A percentile compares a stretch with the other conserved stretches of the same genome.
phyloP scores from a whole-genome alignment of 139 green algal genomes.

The Micromonas pusilla region DNA sequence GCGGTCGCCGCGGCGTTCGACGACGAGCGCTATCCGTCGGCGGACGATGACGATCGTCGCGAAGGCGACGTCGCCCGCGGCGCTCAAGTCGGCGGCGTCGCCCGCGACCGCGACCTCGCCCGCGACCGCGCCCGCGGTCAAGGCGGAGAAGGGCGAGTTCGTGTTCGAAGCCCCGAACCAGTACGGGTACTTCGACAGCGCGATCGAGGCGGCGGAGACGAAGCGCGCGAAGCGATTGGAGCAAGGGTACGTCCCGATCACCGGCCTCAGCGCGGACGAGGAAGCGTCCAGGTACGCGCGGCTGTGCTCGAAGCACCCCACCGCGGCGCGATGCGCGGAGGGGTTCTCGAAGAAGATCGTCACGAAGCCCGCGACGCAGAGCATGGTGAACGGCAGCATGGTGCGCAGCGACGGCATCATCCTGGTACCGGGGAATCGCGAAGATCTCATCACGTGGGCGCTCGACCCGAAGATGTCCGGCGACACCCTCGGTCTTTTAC shows the following conservation, averaged over 20 bases:
- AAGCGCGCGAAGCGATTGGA: neutral
- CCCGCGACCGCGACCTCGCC: neutral
- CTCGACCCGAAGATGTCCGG: conserved; percentile 16
- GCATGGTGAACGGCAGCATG: conserved; percentile 4
- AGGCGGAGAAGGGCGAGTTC: too few relatives aligned
- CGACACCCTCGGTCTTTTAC: conserved; percentile 14
- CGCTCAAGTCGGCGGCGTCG: neutral
- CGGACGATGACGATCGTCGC: neutral
- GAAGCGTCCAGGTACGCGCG: neutral
- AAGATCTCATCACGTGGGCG: conserved; percentile 23
- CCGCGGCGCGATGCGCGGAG: conserved; percentile 1
- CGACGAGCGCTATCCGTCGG: too few relatives aligned
- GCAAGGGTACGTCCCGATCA: neutral
- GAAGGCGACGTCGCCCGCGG: neutral
- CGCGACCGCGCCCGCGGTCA: neutral
- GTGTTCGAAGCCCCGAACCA: conserved; percentile 19
- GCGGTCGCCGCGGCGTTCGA: too few relatives aligned
- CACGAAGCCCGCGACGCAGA: conserved; percentile 11
- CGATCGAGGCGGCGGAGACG: neutral
- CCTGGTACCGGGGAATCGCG: conserved; percentile 15
- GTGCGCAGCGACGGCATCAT: conserved; percentile 23
- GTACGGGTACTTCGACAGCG: conserved; percentile 15
- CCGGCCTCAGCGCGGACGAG: neutral
- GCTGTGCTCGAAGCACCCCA: conserved; percentile 8
- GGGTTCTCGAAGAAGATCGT: neutral